These are phyloP conservation scores for Pyricularia sp. DNA, from an alignment of 2,329 filamentous ascomycete species.

Conservation along the genomic window DNA sequence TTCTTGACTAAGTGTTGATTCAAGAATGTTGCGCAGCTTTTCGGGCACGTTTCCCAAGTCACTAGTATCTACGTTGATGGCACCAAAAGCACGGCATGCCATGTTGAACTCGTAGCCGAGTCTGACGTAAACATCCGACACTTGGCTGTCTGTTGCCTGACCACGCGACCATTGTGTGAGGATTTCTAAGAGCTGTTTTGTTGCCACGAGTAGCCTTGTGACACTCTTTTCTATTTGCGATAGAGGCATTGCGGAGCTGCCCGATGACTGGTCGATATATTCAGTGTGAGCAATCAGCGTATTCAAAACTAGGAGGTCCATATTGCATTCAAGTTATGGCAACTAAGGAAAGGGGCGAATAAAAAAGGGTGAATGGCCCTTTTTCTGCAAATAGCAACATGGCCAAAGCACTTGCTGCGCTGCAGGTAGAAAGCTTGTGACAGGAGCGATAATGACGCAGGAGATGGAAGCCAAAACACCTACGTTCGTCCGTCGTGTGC, in stretches of 20 bases:
- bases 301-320: not conserved
- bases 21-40: slow-evolving; percentile 77
- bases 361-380: not conserved
- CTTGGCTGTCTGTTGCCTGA: slow-evolving; percentile 83
- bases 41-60: slow-evolving; percentile 96
- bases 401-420: not conserved
- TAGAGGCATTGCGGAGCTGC: slow-evolving; percentile 64
- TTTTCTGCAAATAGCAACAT: not conserved
- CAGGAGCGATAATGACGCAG: slow-evolving; percentile 5
- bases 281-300: not conserved
- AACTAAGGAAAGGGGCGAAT: not conserved
- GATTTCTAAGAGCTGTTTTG: slow-evolving; percentile 94
- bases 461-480: slow-evolving; percentile 25
- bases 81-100: slow-evolving; percentile 90
- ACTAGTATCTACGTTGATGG: slow-evolving; percentile 90
- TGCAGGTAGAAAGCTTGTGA: not conserved
- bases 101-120: slow-evolving; percentile 99
- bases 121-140: slow-evolving; percentile 96
- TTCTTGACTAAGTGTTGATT: slow-evolving; percentile 93
- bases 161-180: slow-evolving; percentile 95
- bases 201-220: slow-evolving; percentile 92
- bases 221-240: slow-evolving; percentile 99
- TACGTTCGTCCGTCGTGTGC: slow-evolving; percentile 48
- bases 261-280: slow-evolving; percentile 24
- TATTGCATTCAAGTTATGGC: not conserved